Evolutionary conservation across 305 asterid genomes (phyloP), one percentile per base, ranked within the genome.

Genomic region (Withania somnifera): DNA sequence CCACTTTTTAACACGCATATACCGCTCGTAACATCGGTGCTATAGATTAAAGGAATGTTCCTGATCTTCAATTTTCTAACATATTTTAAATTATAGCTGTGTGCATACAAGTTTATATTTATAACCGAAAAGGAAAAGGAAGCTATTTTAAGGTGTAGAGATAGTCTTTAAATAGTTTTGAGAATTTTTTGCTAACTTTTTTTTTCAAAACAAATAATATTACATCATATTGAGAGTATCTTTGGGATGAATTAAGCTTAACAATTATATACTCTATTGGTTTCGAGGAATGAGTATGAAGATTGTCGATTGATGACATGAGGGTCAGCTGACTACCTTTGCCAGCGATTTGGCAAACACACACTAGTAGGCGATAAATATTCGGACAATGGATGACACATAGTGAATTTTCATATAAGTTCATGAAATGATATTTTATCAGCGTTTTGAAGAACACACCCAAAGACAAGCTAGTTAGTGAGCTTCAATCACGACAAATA

Each of bases 1-100:
- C 52, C 13, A 82, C 84, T 60, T 79, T 73, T 73, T 82, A 57
- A 36, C 40, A 36, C 40, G 40, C 75, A 58, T 53, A 61, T 40
- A 60, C 32, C 2, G 57, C 78, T 51, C 63, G 73, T 69, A 22
- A 71, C 10, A 82, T 22, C 71, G 82, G 82, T 78, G 67, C 40
- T 0, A 78, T 78, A 36, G 11, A 78, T 58, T 57, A 61, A 28
- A 14, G 28, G 66, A 56, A 42, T 51, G 56, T 54, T 54, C 38
- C 17, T 20, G 14, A 38, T 13, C 38, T 54, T 36, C 57, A 56
- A 54, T 78, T 69, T 69, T n/a, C n/a, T 14, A 56, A 2, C 0
- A 22, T 58, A 10, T 58, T 58, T 1, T 58, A 58, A 45, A 47
- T 47, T 47, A 11, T 47, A 11, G 51, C 4, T 45, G 15, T 45